Conservation (phyloP, 2,329 filamentous ascomycete species). For the Trichoderma harzianum region DNA sequence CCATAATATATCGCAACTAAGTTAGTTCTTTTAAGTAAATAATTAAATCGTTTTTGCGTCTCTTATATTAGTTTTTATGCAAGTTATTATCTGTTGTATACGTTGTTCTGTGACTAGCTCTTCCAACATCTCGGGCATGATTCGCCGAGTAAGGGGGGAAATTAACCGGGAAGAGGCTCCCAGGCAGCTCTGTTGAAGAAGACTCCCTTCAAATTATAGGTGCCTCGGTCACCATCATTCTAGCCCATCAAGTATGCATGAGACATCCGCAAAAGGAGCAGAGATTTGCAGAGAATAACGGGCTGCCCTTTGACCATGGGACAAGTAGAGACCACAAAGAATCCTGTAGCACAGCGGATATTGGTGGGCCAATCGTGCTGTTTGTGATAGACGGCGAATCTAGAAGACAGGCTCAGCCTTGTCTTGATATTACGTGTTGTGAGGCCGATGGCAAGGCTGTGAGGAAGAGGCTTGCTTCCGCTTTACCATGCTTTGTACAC, state of each 20-base stretch:
- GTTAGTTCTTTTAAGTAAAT: not conserved
- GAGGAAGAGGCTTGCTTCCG: not conserved
- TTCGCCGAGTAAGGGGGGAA: not conserved
- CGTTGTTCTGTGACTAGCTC: not conserved
- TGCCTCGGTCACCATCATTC: not conserved
- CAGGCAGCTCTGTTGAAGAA: not conserved
- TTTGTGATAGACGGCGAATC: not conserved
- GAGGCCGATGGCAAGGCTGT: not conserved
- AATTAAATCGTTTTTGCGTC: not conserved
- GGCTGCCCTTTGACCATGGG: not conserved
- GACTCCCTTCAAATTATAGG: not conserved
- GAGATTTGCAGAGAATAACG: not conserved
- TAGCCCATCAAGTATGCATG: not conserved
- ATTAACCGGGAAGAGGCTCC: not conserved
- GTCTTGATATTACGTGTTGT: not conserved
- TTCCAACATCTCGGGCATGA: not conserved
- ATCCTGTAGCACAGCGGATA: not conserved
- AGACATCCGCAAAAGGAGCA: not conserved
- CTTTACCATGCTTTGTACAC: not conserved
- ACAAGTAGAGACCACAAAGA: not conserved
- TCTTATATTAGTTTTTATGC: not conserved
- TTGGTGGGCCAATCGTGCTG: not conserved
- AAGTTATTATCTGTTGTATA: not conserved
- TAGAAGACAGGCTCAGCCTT: not conserved
- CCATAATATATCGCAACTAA: not conserved